These are phyloP conservation scores for Colletotrichum sp. DNA, from an alignment of 2,329 filamentous ascomycete genomes.

Conservation along the genomic window DNA sequence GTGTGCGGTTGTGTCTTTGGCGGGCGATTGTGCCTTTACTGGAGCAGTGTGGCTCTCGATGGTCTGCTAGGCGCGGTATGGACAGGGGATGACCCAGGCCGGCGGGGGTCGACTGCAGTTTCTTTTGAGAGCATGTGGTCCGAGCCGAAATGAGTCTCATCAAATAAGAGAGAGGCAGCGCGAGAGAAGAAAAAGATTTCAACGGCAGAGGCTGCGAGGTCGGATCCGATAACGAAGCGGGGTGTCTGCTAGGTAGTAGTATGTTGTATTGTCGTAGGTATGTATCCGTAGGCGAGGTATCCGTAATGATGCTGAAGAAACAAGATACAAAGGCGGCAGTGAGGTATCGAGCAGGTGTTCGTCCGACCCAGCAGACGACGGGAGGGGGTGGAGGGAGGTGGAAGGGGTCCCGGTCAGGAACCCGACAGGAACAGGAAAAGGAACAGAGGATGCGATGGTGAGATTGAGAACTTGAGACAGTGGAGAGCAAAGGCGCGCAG, in stretches of 20 bases:
- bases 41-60: not conserved
- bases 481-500: not conserved
- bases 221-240: not conserved
- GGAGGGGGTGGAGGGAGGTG: not conserved
- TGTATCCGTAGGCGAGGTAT: not conserved
- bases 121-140: slow-evolving; percentile 19
- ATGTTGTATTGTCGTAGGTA: not conserved
- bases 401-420: not conserved
- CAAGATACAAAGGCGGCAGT: not conserved
- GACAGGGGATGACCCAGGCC: slow-evolving; percentile 1
- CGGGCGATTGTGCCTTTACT: not conserved
- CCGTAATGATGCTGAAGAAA: not conserved
- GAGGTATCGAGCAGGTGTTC: not conserved
- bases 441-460: not conserved
- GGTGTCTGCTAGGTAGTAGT: not conserved
- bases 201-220: not conserved
- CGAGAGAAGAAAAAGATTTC: not conserved
- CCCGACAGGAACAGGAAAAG: not conserved
- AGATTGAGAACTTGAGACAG: not conserved
- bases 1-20: not conserved
- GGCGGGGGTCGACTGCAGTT: slow-evolving; percentile 1
- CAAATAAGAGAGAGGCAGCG: not conserved
- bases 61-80: not conserved
- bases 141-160: slow-evolving; percentile 20
- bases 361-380: not conserved